Percentiles rank a stretch among this genome's conserved stretches.
These are phyloP conservation scores for Malus hybrid DNA, from an alignment of 331 rosid genomes.

Conservation along the genomic window DNA sequence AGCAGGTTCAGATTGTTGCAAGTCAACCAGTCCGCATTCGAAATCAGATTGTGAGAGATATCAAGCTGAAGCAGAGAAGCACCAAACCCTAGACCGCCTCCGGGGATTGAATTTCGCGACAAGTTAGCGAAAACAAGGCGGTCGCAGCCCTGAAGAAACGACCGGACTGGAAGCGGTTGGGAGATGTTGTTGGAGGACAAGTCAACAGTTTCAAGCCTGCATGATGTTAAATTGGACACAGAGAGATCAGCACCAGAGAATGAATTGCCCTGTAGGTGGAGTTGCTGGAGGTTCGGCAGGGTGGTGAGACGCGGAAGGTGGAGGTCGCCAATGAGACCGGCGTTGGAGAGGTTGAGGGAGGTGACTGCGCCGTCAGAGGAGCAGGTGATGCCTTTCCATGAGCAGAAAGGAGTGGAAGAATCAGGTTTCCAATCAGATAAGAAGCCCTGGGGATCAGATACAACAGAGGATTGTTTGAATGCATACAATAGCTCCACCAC, in stretches of 20 bases:
- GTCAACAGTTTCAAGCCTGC: slow-evolving; percentile 40
- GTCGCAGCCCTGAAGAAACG: slow-evolving; percentile 22
- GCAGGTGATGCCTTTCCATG: slow-evolving; percentile 50
- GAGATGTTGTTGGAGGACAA: slow-evolving; percentile 53
- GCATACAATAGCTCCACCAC: slow-evolving; percentile 16
- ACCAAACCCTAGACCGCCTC: slow-evolving; percentile 4
- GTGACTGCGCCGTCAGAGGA: slow-evolving; percentile 28
- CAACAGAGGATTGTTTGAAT: slow-evolving; percentile 39
- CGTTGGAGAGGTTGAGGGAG: slow-evolving; percentile 36
- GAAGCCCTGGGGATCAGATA: slow-evolving; percentile 43
- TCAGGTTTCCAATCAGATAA: slow-evolving; percentile 37
- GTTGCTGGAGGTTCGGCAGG: slow-evolving; percentile 31
- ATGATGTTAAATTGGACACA: slow-evolving; percentile 15
- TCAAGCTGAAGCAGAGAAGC: slow-evolving; percentile 42
- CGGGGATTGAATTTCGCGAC: slow-evolving; percentile 38
- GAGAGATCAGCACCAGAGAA: slow-evolving; percentile 33
- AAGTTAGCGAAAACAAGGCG: slow-evolving; percentile 33
- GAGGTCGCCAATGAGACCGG: slow-evolving; percentile 41
- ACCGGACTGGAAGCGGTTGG: slow-evolving; percentile 14
- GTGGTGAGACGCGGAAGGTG: slow-evolving; percentile 38
- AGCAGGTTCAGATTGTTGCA: slow-evolving; percentile 30
- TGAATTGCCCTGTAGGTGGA: slow-evolving; percentile 30
- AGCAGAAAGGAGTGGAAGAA: slow-evolving; percentile 23
- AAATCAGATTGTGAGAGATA: slow-evolving; percentile 39
- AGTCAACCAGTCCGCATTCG: slow-evolving; percentile 20